Evolutionary conservation across 495 filamentous ascomycete species (phyloP).

Genomic region (Aspergillus haitiensis): DNA sequence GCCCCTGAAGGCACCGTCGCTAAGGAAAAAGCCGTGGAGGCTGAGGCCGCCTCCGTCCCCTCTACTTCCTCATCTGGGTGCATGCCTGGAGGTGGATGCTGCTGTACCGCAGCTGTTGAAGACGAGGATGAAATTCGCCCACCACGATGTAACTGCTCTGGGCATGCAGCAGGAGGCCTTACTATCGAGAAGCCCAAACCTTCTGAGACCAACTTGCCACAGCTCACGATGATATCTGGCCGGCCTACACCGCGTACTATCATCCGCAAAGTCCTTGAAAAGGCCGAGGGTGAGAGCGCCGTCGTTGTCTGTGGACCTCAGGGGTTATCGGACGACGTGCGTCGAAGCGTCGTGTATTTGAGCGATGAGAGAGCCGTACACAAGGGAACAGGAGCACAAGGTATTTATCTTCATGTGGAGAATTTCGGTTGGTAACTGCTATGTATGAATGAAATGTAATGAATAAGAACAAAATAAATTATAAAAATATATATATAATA

Average conservation of each 20-base stretch:
- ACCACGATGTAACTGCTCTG: conserved; percentile 35
- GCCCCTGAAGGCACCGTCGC: neutral
- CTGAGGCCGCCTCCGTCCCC: neutral
- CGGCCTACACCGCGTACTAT: conserved; percentile 47
- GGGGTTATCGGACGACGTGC: conserved; percentile 62
- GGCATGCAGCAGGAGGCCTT: conserved; percentile 19
- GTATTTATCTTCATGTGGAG: conserved; percentile 57
- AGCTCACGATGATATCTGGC: conserved; percentile 34
- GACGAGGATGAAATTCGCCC: conserved; percentile 43
- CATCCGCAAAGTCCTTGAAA: conserved; percentile 62
- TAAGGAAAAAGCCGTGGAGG: conserved; percentile 15
- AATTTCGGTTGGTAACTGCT: conserved; percentile 34
- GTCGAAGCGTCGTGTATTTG: conserved; percentile 65
- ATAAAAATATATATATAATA: too few species aligned
- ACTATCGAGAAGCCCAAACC: neutral
- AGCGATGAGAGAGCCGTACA: conserved; percentile 87
- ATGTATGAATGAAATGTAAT: too few species aligned
- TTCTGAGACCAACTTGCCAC: neutral
- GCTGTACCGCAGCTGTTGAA: conserved; percentile 52
- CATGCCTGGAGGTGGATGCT: conserved; percentile 47
- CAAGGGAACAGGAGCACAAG: conserved; percentile 87
- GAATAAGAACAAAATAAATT: too few species aligned
- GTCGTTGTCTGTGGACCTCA: conserved; percentile 79
- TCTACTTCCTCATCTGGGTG: conserved; percentile 23
- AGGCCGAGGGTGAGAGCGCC: conserved; percentile 75